Base-by-base conservation (phyloP, 208 protist species). In the Acanthamoeba divionensis region DNA sequence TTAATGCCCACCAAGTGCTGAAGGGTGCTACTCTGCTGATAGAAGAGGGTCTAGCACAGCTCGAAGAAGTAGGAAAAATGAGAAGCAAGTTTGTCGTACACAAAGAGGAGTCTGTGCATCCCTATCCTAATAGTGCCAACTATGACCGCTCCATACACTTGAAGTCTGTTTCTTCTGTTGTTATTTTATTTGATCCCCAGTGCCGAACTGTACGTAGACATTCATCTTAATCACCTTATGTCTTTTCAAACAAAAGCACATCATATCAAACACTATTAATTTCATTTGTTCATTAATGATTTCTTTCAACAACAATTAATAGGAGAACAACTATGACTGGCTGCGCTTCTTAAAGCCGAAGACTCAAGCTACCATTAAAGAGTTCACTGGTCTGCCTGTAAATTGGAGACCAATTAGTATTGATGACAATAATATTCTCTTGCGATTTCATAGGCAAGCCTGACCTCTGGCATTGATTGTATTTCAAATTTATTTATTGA, bases 261-360 rank as follows among this genome's bases (percentile, higher is more conserved):
- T 73, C 65, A 73, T 6, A n/a, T 21, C 26, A 13, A 29, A 69
- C 62, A 24, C 13, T 15, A 29, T 36, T 13, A 24, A n/a, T 8
- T 69, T 8, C 18, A 73, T 38, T 12, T 5, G 4, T 62, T 12
- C 10, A 10, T 26, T 10, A 66, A 66, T 24, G 13, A 1, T 41
- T 1, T 41, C 36, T n/a, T n/a, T 41, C 36, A 41, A 41, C 36
- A 66, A n/a, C n/a, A n/a, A n/a, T n/a, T n/a, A n/a, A 66, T 33
- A 66, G 36, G 66, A 77, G 31, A 77, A 77, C 66, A 77, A 77
- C 66, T 77, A 77, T 44, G 66, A 77, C 24, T 77, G 66, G 66
- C 24, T 77, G n/a, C 66, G 66, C 24, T 77, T 77, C 66, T 31
- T 24, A 33, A 6, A 31, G 66, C 66, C 66, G 21, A 29, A 63